Evolutionary conservation across 1,284 basidiomycete genomes (phyloP).

Genomic region (Ustilago nuda): DNA sequence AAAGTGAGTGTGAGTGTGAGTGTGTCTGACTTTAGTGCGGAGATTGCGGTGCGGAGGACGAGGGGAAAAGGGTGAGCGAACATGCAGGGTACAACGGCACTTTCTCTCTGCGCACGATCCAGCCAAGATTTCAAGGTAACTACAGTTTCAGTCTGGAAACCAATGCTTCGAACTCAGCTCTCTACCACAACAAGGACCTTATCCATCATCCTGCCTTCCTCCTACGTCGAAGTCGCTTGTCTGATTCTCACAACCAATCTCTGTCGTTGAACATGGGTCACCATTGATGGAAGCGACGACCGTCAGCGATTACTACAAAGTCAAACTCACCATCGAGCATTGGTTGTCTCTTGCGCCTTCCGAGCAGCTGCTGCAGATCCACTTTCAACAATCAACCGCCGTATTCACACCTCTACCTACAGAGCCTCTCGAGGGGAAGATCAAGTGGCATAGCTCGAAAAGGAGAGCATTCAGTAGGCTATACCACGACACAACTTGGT

Average conservation of each 20-base stretch:
- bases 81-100: slow-evolving; percentile 11
- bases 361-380: background rate
- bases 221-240: background rate
- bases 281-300: background rate
- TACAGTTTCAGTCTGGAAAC: slow-evolving; percentile 4
- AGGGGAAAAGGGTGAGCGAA: background rate
- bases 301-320: background rate
- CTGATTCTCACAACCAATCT: background rate
- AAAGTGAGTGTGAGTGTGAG: background rate
- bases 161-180: background rate
- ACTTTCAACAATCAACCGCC: background rate
- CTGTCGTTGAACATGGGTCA: background rate
- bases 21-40: background rate
- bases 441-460: background rate
- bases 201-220: background rate
- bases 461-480: background rate
- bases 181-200: background rate
- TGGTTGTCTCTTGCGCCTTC: background rate
- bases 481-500: background rate
- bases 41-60: background rate
- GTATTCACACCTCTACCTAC: background rate
- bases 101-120: background rate
- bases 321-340: background rate
- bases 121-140: slow-evolving; percentile 4
- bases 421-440: background rate